Base-by-base conservation (phyloP, 176 grass and related monocot species). In the Aegilops umbellulata region DNA sequence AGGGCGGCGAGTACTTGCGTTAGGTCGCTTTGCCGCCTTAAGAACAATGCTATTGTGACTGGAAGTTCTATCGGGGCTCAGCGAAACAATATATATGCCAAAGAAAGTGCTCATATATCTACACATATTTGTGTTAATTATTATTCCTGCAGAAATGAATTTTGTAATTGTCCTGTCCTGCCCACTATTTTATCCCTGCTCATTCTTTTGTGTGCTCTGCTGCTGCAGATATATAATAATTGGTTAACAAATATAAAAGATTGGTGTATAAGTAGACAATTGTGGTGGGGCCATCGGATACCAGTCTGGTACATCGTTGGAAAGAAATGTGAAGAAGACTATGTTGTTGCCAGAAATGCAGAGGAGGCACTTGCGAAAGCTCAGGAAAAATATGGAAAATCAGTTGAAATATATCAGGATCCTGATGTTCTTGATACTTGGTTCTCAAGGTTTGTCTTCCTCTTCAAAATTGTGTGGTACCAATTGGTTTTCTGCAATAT, bases 221-320 rank as follows among this genome's bases (percentile, higher is more conserved):
- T 86, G n/a, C 61, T 89, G 80, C 90, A 98, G 96, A 95, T 90
- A 89, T 98, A 98, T 89, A 98, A 95, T 88, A 92, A 98, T 83
- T 98, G 96, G 96, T 83, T 98, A 91, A 98, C 96, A 64, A 94
- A 98, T 92, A 98, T 98, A 82, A 98, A 98, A 41, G 96, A 98
- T 86, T 98, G 96, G 96, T 98, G 93, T 85, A 98, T 98, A 88
- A 98, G 96, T 86, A 95, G 93, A 88, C 96, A 98, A 81, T 77
- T 98, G 71, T 98, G 96, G 96, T 98, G 96, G 96, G 96, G 96
- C 57, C 96, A 98, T 84, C 86, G 92, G 30, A 98, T 98, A 88
- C 96, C 96, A 70, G 96, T 95, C 84, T 98, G 96, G 96, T 98
- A 98, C 85, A 89, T 98, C 79, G 93, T 95, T 72, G 96, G 96